These are phyloP conservation scores for Aspergillus flavus DNA, from an alignment of 2,329 filamentous ascomycete genomes.

Conservation along the genomic window DNA sequence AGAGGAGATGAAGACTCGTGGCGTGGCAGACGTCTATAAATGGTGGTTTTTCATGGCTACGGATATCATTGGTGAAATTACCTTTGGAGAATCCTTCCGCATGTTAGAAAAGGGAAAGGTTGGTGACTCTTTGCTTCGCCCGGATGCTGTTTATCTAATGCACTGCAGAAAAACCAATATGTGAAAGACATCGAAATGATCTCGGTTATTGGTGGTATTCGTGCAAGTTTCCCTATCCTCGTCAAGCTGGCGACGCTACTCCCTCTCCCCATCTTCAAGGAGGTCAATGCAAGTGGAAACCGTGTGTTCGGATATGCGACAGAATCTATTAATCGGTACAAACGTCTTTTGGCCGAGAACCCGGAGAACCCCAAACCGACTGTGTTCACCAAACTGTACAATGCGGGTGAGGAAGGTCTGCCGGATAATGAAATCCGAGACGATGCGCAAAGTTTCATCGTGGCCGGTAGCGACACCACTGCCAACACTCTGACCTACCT, in stretches of 20 bases:
- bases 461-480: conserved; percentile 58
- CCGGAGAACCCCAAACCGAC: conserved; percentile 25
- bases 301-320: conserved; percentile 27
- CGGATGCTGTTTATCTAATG: neutral
- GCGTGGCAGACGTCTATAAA: conserved; percentile 52
- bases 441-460: conserved; percentile 50
- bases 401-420: conserved; percentile 27
- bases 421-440: conserved; percentile 39
- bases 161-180: conserved; percentile 45
- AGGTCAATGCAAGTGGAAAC: conserved; percentile 19
- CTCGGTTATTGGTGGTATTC: conserved; percentile 20
- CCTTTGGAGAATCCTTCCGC: conserved; percentile 58
- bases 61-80: conserved; percentile 57
- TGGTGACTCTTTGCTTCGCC: neutral
- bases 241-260: conserved; percentile 23
- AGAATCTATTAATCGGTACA: conserved; percentile 30
- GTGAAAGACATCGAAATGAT: conserved; percentile 39
- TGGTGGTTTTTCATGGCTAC: conserved; percentile 60
- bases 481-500: conserved; percentile 53
- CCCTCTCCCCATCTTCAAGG: conserved; percentile 28
- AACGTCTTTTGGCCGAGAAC: conserved; percentile 18
- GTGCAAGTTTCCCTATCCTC: conserved; percentile 28
- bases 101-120: conserved; percentile 56
- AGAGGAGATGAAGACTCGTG: conserved; percentile 44
- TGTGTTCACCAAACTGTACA: conserved; percentile 31